Evolutionary conservation across 1,284 basidiomycete species (phyloP).

Genomic region (Moesziomyces sp.): DNA sequence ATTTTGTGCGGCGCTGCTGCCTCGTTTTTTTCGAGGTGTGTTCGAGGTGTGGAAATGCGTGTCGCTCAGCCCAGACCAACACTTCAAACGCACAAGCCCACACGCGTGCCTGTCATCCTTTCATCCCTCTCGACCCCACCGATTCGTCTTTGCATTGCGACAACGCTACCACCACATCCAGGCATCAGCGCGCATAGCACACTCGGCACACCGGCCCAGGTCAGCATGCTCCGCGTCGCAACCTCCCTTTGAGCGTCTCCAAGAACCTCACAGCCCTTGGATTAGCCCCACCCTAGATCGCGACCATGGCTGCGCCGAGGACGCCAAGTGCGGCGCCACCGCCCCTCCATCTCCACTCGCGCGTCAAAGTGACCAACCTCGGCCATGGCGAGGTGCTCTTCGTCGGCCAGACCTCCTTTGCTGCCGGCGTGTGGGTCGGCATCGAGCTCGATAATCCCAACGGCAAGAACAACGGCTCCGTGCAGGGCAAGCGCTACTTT

Average conservation of each 20-base stretch:
- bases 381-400: conserved; percentile 89
- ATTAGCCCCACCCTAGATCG: not conserved
- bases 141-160: too few species aligned
- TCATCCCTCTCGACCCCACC: too few species aligned
- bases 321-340: conserved; percentile 25
- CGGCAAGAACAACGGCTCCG: conserved; percentile 95
- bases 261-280: not conserved
- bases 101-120: too few species aligned
- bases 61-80: conserved; percentile 32
- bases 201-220: too few species aligned
- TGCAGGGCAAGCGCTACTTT: conserved; percentile 87
- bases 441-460: conserved; percentile 79
- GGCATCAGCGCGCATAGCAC: not conserved
- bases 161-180: too few species aligned
- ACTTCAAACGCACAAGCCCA: conserved; percentile 4
- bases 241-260: not conserved
- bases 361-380: conserved; percentile 57
- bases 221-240: not conserved
- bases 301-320: conserved; percentile 19
- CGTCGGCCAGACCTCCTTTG: conserved; percentile 83
- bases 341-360: conserved; percentile 55
- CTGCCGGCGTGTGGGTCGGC: conserved; percentile 92
- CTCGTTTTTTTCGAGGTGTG: too few species aligned
- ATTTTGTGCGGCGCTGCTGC: conserved; percentile 14
- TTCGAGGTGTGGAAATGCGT: not conserved